Evolutionary conservation across 2,329 filamentous ascomycete genomes (phyloP).

Genomic region (Monilinia laxa): DNA sequence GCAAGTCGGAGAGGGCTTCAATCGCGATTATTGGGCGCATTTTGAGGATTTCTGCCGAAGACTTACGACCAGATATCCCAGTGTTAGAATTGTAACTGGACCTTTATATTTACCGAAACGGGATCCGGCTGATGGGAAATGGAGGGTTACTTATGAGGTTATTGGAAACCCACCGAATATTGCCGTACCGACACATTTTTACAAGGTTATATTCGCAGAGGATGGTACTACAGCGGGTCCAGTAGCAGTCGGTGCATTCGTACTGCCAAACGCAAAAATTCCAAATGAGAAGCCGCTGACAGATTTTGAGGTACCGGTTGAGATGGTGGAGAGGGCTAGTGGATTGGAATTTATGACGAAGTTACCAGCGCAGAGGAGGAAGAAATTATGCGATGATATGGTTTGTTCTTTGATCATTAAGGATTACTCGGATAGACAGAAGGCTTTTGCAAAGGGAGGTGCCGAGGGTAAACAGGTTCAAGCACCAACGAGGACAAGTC

Average conservation of each 20-base stretch:
- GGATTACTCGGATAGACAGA: conserved; percentile 68
- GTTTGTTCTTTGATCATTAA: conserved; percentile 78
- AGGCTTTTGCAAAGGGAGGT: conserved; percentile 48
- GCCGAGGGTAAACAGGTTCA: conserved; percentile 22
- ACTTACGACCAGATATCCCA: conserved; percentile 77
- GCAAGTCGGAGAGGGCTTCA: conserved; percentile 97
- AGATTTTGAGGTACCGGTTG: conserved; percentile 93
- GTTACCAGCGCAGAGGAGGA: conserved; percentile 70
- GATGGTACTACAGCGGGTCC: conserved; percentile 68
- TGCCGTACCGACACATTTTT: conserved; percentile 97
- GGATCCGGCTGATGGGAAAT: conserved; percentile 83
- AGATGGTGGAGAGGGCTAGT: conserved; percentile 87
- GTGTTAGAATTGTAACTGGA: conserved; percentile 87
- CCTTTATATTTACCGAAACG: conserved; percentile 88
- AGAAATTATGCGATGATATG: conserved; percentile 82
- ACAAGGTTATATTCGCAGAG: conserved; percentile 97
- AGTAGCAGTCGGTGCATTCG: conserved; percentile 90
- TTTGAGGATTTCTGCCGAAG: conserved; percentile 95
- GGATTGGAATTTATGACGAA: conserved; percentile 87
- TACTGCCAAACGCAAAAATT: conserved; percentile 88
- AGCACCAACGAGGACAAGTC: conserved; percentile 36
- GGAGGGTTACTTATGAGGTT: conserved; percentile 93
- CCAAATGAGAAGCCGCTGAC: conserved; percentile 81
- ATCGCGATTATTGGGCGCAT: conserved; percentile 98
- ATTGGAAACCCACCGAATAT: conserved; percentile 92